Percentiles rank a stretch among this genome's conserved stretches.
phyloP scores from a whole-genome alignment of 2,329 filamentous ascomycete genomes.

The Parafenestella ontariensis region DNA sequence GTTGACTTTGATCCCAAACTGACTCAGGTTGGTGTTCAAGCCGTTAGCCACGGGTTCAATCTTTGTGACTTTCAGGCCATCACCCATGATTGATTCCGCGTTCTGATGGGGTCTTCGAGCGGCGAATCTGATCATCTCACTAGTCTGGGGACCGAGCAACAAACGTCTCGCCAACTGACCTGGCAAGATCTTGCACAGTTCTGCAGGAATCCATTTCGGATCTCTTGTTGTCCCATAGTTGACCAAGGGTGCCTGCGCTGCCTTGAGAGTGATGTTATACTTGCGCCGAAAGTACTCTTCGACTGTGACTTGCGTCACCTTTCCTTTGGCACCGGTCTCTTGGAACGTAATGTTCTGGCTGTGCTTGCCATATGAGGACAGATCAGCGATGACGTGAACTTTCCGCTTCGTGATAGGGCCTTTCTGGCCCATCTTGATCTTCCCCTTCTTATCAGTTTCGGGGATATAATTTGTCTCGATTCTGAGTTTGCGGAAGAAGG shows the following conservation, averaged over 20 bases:
- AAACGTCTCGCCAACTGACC: conserved; percentile 39
- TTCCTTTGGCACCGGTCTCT: conserved; percentile 16
- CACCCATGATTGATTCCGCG: conserved; percentile 35
- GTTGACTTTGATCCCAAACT: conserved; percentile 70
- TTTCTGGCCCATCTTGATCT: conserved; percentile 22
- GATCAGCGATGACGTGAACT: conserved; percentile 48
- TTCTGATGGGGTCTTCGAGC: conserved; percentile 39
- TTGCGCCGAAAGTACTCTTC: conserved; percentile 26
- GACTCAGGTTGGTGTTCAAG: conserved; percentile 29
- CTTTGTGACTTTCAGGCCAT: conserved; percentile 36
- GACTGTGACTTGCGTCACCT: conserved; percentile 16
- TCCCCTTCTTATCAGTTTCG: conserved; percentile 42
- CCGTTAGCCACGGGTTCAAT: conserved; percentile 29
- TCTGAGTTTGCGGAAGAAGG: conserved; percentile 49
- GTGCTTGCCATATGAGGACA: conserved; percentile 47
- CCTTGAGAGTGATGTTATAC: conserved; percentile 30
- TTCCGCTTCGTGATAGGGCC: conserved; percentile 33
- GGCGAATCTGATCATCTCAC: conserved; percentile 42
- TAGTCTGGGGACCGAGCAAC: conserved; percentile 36
- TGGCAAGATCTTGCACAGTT: conserved; percentile 40
- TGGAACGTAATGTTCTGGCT: conserved; percentile 35
- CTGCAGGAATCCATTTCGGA: conserved; percentile 43
- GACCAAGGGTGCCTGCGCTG: conserved; percentile 34
- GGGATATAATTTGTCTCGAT: conserved; percentile 52
- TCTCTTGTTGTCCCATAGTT: conserved; percentile 32